These are phyloP conservation scores for Pseudogymnoascus sp. DNA, from an alignment of 2,329 filamentous ascomycete species.

Conservation along the genomic window DNA sequence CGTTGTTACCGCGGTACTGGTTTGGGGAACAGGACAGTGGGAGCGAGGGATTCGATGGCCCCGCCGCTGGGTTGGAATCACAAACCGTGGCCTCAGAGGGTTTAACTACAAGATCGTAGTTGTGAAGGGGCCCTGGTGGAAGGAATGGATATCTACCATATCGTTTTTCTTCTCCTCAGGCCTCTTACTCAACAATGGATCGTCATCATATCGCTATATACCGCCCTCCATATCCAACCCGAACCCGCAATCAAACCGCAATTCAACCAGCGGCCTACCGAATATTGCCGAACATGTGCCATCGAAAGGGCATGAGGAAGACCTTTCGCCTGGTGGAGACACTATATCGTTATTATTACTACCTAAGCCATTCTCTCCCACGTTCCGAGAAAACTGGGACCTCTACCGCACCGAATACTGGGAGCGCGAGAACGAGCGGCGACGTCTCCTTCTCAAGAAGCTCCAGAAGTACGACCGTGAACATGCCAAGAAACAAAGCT, in stretches of 20 bases:
- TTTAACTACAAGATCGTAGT: conserved; percentile 97
- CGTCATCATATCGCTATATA: conserved; percentile 68
- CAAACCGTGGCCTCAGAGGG: conserved; percentile 79
- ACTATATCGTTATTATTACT: conserved; percentile 84
- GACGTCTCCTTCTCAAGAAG: conserved; percentile 62
- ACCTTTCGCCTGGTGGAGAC: conserved; percentile 82
- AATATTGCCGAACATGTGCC: conserved; percentile 50
- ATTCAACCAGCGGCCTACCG: conserved; percentile 27
- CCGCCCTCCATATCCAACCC: conserved; percentile 57
- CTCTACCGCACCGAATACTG: conserved; percentile 90
- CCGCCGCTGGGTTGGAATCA: conserved; percentile 77
- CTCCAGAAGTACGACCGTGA: conserved; percentile 62
- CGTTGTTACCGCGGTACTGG: conserved; percentile 73
- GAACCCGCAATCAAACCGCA: conserved; percentile 30
- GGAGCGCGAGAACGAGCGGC: conserved; percentile 90
- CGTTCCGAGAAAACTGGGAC: conserved; percentile 96
- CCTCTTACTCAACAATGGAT: conserved; percentile 58
- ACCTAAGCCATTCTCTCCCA: conserved; percentile 89
- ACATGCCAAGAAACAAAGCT: conserved; percentile 58
- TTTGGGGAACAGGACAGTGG: conserved; percentile 96
- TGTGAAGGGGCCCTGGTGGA: conserved; percentile 73
- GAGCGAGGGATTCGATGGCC: conserved; percentile 93
- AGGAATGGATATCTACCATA: conserved; percentile 64
- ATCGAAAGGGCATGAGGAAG: conserved; percentile 71
- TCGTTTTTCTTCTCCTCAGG: conserved; percentile 74